phyloP scores from a whole-genome alignment of 495 filamentous ascomycete species.

The Gamarada debralockiae region DNA sequence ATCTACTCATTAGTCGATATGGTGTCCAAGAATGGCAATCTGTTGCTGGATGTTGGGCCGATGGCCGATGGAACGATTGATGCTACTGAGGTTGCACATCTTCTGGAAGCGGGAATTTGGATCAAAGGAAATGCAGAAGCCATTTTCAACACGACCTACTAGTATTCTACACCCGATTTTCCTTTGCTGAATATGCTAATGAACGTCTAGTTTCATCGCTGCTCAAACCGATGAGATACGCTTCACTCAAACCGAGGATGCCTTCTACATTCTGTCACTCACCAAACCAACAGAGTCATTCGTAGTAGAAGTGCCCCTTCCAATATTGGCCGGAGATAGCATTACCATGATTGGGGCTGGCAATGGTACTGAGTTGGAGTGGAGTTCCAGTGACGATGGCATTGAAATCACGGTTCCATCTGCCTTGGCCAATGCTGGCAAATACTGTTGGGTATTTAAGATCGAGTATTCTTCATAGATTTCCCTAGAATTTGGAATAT shows the following conservation, averaged over 20 bases:
- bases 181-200: background rate
- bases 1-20: constrained; percentile 46
- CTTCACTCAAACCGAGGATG: constrained; percentile 47
- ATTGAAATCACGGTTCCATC: constrained; percentile 24
- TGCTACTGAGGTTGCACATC: constrained; percentile 38
- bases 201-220: constrained; percentile 27
- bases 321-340: constrained; percentile 37
- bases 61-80: constrained; percentile 49
- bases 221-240: constrained; percentile 40
- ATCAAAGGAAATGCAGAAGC: constrained; percentile 47
- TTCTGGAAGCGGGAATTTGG: constrained; percentile 47
- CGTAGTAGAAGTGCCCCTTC: constrained; percentile 38
- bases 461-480: constrained; percentile 37
- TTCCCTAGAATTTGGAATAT: too few relatives aligned
- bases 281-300: constrained; percentile 35
- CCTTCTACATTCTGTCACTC: constrained; percentile 54
- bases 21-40: constrained; percentile 53
- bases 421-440: constrained; percentile 27
- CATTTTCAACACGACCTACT: constrained; percentile 54
- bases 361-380: constrained; percentile 31
- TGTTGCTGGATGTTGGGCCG: constrained; percentile 52
- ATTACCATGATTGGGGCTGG: constrained; percentile 43
- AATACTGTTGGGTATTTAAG: constrained; percentile 49
- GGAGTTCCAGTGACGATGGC: constrained; percentile 27
- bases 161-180: constrained; percentile 24